Conservation (phyloP, 2,329 filamentous ascomycete species). For the Xylariaceae sp. region DNA sequence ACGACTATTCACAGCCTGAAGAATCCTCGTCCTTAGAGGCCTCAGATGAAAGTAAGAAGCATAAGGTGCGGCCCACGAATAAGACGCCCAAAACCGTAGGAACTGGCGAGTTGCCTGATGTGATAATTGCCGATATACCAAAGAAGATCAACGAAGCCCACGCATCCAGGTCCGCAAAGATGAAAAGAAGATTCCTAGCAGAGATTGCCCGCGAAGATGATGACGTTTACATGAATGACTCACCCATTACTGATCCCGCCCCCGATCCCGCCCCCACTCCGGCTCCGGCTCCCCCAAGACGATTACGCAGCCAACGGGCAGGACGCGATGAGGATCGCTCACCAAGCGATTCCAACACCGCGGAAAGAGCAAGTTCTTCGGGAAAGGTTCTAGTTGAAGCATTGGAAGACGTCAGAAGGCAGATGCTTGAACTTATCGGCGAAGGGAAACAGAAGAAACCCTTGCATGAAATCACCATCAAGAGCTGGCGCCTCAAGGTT, state of each 20-base stretch:
- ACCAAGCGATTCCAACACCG: not conserved
- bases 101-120: slow-evolving; percentile 11
- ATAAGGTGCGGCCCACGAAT: slow-evolving; percentile 11
- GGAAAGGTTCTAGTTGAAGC: slow-evolving; percentile 19
- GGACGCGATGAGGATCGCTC: not conserved
- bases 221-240: slow-evolving; percentile 29
- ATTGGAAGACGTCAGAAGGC: slow-evolving; percentile 23
- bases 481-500: slow-evolving; percentile 28
- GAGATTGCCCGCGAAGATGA: slow-evolving; percentile 10
- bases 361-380: slow-evolving; percentile 5
- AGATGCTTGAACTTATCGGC: slow-evolving; percentile 26
- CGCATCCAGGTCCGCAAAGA: slow-evolving; percentile 20
- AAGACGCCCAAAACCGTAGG: slow-evolving; percentile 16
- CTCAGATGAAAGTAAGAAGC: slow-evolving; percentile 17
- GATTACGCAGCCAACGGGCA: not conserved
- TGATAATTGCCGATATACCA: slow-evolving; percentile 7
- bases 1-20: slow-evolving; percentile 19
- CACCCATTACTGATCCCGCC: slow-evolving; percentile 4
- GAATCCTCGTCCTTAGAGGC: slow-evolving; percentile 24
- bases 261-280: not conserved
- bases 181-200: slow-evolving; percentile 21
- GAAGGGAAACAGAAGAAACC: slow-evolving; percentile 29
- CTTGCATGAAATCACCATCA: slow-evolving; percentile 25
- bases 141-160: slow-evolving; percentile 15
- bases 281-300: not conserved